Percentiles rank a stretch among this genome's conserved stretches.
Conservation (phyloP, 192 early-diverging fungal genomes). For the Powellomyces hirtus region DNA sequence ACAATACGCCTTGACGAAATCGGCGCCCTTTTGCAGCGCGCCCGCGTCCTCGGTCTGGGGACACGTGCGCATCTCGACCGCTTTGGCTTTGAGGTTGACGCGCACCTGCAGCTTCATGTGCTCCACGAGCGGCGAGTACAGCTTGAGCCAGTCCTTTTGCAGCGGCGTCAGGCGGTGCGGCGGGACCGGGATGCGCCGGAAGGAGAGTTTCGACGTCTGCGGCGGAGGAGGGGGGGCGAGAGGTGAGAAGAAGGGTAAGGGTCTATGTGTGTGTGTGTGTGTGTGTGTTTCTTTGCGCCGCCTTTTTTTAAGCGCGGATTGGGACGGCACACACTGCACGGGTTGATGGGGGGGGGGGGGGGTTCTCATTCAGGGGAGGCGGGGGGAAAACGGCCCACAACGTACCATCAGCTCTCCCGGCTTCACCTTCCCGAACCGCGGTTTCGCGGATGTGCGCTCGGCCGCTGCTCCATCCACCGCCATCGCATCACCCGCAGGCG, state of each 20-base stretch:
- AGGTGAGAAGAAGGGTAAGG: background rate
- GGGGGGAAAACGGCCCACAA: too few species aligned
- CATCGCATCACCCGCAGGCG: too few species aligned
- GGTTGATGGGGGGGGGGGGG: too few species aligned
- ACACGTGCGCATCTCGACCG: slow-evolving; percentile 86
- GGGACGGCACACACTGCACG: too few species aligned
- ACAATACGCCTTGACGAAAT: slow-evolving; percentile 92
- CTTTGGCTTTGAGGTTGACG: slow-evolving; percentile 86
- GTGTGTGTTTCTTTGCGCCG: background rate
- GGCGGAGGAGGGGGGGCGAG: background rate
- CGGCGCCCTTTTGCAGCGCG: slow-evolving; percentile 92
- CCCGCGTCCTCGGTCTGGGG: slow-evolving; percentile 83
- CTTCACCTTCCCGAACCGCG: background rate
- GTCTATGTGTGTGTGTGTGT: background rate
- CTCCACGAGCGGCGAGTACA: slow-evolving; percentile 95
- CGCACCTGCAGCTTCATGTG: slow-evolving; percentile 94
- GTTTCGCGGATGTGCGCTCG: too few species aligned
- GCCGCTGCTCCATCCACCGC: too few species aligned
- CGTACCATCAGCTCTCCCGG: background rate
- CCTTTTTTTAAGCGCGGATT: too few species aligned
- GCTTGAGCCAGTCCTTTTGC: slow-evolving; percentile 90
- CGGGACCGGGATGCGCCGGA: slow-evolving; percentile 89
- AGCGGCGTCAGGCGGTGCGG: slow-evolving; percentile 89
- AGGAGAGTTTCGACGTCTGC: slow-evolving; percentile 27
- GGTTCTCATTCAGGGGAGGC: too few species aligned